Evolutionary conservation across 768 basidiomycete genomes (phyloP), one percentile per base, ranked within the genome.

Genomic region (Tubosaeta sp.): DNA sequence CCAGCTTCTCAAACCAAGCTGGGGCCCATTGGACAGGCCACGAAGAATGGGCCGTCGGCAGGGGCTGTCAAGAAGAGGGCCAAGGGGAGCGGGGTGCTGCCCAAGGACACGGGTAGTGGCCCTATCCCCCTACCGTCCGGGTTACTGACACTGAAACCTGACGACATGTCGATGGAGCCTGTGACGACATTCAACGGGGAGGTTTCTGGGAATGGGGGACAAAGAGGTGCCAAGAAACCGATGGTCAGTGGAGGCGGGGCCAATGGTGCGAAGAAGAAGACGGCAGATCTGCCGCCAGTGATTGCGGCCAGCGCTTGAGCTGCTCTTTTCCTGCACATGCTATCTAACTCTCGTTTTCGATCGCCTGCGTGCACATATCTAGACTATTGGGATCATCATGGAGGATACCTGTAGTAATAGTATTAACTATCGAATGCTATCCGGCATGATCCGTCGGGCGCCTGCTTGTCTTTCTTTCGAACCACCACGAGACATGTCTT

Each of bases 1-100:
- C 71, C 71, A 33, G 61, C 78, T 11, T 65, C 73, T 4, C 87
- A 88, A 58, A 71, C 77, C 42, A 91, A 88, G 73, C 80, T 91
- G 59, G 88, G 88, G 0, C 91, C 90, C 0, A 70, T 91, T 16
- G 90, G 90, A 7, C 88, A 91, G 65, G 80, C 91, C 53, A 59
- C 83, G 62, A 80, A 82, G 63, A 72, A 75, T 1, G 76, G 74
- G 2, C 60, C 74, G 0, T 66, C 75, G 16, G 61, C 75, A 2
- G 72, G 72, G 2, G 51, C 72, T 11, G 68, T 79, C 66, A 91
- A 90, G 79, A 91, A 88, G 77, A 83, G 81, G 64, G 60, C 52
- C 53, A 61, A 59, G 53, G 69, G 43, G 54, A 55, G 49, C 32
- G 63, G 51, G 56, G 60, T 50, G 26, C 60, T 59, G 9, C 52